Evolutionary conservation across 768 basidiomycete species (phyloP).

Genomic region (Trametes punicea): DNA sequence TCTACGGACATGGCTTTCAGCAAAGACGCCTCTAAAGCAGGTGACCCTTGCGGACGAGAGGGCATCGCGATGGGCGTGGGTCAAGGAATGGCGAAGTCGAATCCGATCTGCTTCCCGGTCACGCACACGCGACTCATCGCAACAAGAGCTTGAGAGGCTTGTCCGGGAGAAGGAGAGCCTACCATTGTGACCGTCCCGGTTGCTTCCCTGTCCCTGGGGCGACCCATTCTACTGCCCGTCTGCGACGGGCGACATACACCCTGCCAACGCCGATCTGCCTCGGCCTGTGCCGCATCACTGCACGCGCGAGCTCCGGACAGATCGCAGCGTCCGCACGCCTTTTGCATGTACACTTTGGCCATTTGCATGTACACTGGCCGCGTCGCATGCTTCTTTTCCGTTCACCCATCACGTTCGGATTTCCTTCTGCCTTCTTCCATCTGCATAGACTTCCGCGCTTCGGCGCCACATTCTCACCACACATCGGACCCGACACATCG

Average conservation of each 20-base stretch:
- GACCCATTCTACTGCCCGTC: neutral
- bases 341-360: too few species aligned
- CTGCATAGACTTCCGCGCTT: conserved; percentile 11
- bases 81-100: conserved; percentile 65
- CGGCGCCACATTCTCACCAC: neutral
- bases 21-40: conserved; percentile 15
- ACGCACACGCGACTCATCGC: conserved; percentile 42
- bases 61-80: conserved; percentile 54
- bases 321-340: conserved; percentile 4
- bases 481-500: neutral
- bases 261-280: neutral
- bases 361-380: too few species aligned
- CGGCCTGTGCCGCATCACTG: neutral
- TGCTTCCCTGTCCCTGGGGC: neutral
- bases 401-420: neutral
- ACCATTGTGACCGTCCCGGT: conserved; percentile 17
- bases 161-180: conserved; percentile 50
- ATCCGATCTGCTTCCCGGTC: conserved; percentile 54
- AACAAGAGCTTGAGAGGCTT: conserved; percentile 47
- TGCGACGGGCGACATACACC: neutral
- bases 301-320: neutral
- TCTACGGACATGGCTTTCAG: conserved; percentile 54
- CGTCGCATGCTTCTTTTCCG: neutral
- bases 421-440: neutral
- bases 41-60: conserved; percentile 37